Evolutionary conservation across 805 yeast species (phyloP), one percentile per base, ranked within the genome.

Genomic region (Saccharomycopsis olivae): DNA sequence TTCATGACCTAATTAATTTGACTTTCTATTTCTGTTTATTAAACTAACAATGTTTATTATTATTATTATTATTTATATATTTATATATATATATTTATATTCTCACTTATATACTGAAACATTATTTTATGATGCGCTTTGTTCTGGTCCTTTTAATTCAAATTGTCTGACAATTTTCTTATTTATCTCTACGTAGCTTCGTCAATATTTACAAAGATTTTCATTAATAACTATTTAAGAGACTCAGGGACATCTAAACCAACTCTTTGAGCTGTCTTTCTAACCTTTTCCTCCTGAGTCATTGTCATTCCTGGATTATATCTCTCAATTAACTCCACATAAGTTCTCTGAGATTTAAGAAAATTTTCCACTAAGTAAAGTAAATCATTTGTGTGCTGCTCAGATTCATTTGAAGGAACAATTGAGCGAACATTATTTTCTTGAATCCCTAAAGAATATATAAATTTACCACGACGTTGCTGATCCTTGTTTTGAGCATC

Each of bases 301-400:
- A 81, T 73, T 19, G 73, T 73, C 46, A 80, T 65, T 2, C 95
- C 92, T 3, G 94, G 89, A 52, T 88, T 85, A 59, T 89, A 92
- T 49, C 94, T 69, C 49, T 82, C 92, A 33, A 88, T 64, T 35
- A 89, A 66, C 48, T 78, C 88, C 45, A 74, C 75, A 60, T 86
- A 89, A 10, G 67, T 73, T 48, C 92, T 66, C 58, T 89, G 96
- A 47, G 78, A 73, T 38, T 67, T 65, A 39, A 89, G 61, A 54
- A 74, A 89, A 8, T 67, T 61, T 3, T 72, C 62, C 11, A 82
- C 68, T 52, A 83, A 87, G n/a, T 55, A 49, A 35, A 79, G 58
- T 51, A 78, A 76, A 25, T 58, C 47, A n/a, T 39, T 24, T 17
- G 14, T 27, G 8, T 15, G 37, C 4, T 11, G 20, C 24, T 25